Percentiles rank a stretch among this genome's conserved stretches.
Evolutionary conservation across 257 asterid genomes (phyloP).

Genomic region (Solanum chmielewskii): DNA sequence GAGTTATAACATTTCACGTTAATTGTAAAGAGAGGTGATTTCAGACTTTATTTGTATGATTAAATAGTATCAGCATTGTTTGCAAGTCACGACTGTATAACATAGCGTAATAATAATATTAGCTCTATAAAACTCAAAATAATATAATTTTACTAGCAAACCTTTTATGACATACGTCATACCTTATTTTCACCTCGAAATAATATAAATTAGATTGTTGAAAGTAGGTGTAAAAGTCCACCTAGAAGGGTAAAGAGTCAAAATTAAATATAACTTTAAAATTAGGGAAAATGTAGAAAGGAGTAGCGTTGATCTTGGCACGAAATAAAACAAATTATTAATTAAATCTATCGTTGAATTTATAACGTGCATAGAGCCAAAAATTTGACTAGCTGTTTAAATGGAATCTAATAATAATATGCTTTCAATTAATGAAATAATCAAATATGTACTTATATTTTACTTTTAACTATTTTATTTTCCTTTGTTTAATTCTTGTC

Average conservation of each 20-base stretch:
- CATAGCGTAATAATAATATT: too few relatives aligned
- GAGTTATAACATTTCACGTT: not conserved
- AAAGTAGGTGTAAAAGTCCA: not conserved
- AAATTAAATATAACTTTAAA: not conserved
- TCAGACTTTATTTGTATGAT: rapidly evolving
- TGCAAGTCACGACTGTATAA: rapidly evolving
- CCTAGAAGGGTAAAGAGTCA: not conserved
- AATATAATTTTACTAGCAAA: not conserved
- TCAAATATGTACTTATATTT: not conserved
- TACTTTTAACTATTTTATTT: not conserved
- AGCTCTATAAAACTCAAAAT: not conserved
- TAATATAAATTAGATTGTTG: not conserved
- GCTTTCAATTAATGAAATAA: not conserved
- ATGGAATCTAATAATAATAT: not conserved
- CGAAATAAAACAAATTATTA: not conserved
- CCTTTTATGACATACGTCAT: too few relatives aligned
- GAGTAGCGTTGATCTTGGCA: not conserved
- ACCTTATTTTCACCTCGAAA: not conserved
- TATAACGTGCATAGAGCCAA: conserved; percentile 7
- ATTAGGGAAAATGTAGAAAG: not conserved
- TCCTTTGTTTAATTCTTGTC: not conserved
- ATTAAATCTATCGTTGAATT: not conserved
- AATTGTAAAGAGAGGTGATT: not conserved
- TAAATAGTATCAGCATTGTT: not conserved
- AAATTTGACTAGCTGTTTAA: conserved; percentile 9